These are phyloP conservation scores for Podaxis sp. DNA, from an alignment of 768 basidiomycete species.

Conservation along the genomic window DNA sequence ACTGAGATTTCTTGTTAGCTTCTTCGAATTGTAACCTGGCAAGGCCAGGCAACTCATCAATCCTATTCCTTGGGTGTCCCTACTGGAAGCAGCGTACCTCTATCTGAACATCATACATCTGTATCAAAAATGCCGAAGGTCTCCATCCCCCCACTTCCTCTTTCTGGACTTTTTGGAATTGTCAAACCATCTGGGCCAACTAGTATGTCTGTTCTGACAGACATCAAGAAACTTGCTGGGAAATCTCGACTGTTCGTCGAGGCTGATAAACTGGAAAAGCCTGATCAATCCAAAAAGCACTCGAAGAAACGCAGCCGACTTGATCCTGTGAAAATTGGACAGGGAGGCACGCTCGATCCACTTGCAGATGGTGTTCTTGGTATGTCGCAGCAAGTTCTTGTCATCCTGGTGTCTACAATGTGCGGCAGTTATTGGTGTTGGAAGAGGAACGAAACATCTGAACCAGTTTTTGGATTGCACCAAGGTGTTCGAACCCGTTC, in stretches of 20 bases:
- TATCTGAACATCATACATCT: background rate
- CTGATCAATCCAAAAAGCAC: constrained; percentile 38
- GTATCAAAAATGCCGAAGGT: constrained; percentile 64
- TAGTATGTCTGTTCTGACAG: constrained; percentile 88
- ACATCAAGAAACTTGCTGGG: constrained; percentile 76
- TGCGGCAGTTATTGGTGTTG: constrained; percentile 78
- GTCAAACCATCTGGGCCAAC: constrained; percentile 91
- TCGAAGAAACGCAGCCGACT: constrained; percentile 38
- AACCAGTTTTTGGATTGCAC: constrained; percentile 82
- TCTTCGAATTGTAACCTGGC: too few species aligned
- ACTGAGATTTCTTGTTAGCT: background rate
- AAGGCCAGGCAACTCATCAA: too few species aligned
- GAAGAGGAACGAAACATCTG: constrained; percentile 87
- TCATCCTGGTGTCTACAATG: constrained; percentile 1
- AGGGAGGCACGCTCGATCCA: constrained; percentile 95
- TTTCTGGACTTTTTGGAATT: constrained; percentile 85
- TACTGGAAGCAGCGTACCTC: too few species aligned
- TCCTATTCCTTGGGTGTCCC: too few species aligned
- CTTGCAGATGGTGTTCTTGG: constrained; percentile 94
- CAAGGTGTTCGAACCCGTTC: constrained; percentile 50
- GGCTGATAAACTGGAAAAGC: constrained; percentile 52
- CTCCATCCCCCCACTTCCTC: constrained; percentile 49
- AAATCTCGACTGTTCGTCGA: constrained; percentile 80
- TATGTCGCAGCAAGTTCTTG: constrained; percentile 31
- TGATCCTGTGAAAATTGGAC: constrained; percentile 76